Conservation (phyloP, 345 rosid species). For the Xanthoceras sorbifolium region DNA sequence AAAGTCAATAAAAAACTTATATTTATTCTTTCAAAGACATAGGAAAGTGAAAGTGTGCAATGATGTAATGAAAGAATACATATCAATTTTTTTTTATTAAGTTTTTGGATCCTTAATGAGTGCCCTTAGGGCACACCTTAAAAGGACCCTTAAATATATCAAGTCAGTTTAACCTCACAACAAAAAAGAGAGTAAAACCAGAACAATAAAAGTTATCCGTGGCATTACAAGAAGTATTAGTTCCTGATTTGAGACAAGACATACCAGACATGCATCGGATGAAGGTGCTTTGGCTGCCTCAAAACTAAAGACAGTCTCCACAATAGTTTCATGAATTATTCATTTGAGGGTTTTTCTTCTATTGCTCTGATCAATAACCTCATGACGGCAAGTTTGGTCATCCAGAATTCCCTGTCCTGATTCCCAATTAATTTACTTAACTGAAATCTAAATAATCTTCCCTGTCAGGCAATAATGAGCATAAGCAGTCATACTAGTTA, state of each 20-base stretch:
- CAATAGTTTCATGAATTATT: not conserved
- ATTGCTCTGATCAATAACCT: not conserved
- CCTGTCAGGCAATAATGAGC: not conserved
- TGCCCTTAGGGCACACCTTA: not conserved
- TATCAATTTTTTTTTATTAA: no score
- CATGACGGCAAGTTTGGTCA: not conserved
- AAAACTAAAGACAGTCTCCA: not conserved
- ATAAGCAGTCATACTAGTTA: not conserved
- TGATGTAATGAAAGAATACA: not conserved
- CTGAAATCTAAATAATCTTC: not conserved
- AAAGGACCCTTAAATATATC: not conserved
- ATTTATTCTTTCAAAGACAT: no score
- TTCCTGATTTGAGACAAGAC: not conserved
- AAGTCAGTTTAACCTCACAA: not conserved
- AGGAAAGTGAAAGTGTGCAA: not conserved
- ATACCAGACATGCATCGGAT: constrained; percentile 6
- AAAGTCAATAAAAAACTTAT: no score
- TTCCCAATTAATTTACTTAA: not conserved
- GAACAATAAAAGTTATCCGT: not conserved
- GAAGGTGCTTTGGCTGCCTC: constrained; percentile 1
- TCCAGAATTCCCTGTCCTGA: not conserved
- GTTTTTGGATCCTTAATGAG: not conserved
- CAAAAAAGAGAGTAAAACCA: constrained; percentile 1
- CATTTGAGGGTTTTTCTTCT: constrained; percentile 1
- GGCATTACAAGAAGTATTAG: not conserved